Base-by-base conservation (phyloP, 495 filamentous ascomycete genomes). In the Penicillium pulvis region DNA sequence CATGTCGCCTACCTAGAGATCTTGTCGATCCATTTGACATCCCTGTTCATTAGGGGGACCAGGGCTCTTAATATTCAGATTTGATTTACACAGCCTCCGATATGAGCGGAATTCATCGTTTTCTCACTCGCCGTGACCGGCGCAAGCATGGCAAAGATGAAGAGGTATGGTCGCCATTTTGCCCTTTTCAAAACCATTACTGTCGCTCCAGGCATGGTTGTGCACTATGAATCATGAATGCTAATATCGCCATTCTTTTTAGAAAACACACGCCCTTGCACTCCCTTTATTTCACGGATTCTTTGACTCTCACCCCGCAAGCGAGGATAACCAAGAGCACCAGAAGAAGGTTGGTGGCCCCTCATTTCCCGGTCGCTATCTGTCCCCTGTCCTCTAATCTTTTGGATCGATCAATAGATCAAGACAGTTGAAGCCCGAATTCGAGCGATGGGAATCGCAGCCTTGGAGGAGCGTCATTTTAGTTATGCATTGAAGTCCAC, bases 121-220 rank as follows among this genome's bases (percentile, higher is more conserved):
- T 94, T 63, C 84, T 92, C 51, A 91, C 87, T 52, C 83, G 87
- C 61, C 83, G 90, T 45, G 90, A 93, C 44, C 91, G 88, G 71
- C 74, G 75, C 61, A 82, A 79, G 57, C 77, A 76, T 56, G 69
- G 67, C 35, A 78, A 79, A 64, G 84, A 83, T 66, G 85, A 78
- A 70, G 75, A 78, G 71, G 75, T 78, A 49, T 30, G 0, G 46
- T 49, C 16, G 26, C 8, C 12, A 33, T 30, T 31, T 8, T 41
- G 14, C 6, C 14, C 6, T 41, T 41, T 49, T 10, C 3, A 16
- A 0, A 5, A 19, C 51, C 51, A 51, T 16, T 3, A 14, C 45
- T 20, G 3, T 50, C 24, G 9, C 24, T 16, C 46, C 43, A 23
- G 39, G 2, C 39, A 17, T 17, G n/a, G 14, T n/a, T 6, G 1